Evolutionary conservation across 352 stramenopile genomes (phyloP), one percentile per base, ranked within the genome.

Genomic region (Phytophthora hibernalis): DNA sequence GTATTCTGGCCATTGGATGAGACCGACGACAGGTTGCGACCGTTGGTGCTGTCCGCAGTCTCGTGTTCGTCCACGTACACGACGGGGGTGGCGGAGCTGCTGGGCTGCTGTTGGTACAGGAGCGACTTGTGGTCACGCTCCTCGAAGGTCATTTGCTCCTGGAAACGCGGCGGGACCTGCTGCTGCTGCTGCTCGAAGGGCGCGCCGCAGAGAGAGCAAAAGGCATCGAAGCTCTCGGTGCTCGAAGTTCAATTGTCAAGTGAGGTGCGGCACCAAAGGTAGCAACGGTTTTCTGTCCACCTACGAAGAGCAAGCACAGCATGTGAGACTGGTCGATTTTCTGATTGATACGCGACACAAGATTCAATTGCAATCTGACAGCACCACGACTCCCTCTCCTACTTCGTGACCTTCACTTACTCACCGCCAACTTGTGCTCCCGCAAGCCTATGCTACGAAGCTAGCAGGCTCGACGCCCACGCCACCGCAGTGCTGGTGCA

Each of bases 401-500:
- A 40, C 15, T 12, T 40, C 38, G 10, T 45, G 8, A 47, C 26
- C 26, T 38, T 47, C 59, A 70, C 22, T 56, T 56, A 51, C 48
- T 35, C 50, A 58, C 59, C 28, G 43, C 45, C 49, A 43, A 49
- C 30, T 48, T 35, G 21, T 21, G 20, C n/a, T n/a, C n/a, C n/a
- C n/a, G n/a, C n/a, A n/a, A n/a, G n/a, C 20, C 30, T 91, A 95
- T 59, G 81, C 84, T 24, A 92, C 83, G 72, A 93, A 95, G 57
- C 70, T 74, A 40, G 75, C 76, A 21, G 88, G 85, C 49, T 83
- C 83, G 10, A 70, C 61, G 21, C 85, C 90, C 21, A 91, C 76
- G 45, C 90, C 87, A 35, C 82, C 89, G 12, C 86, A 89, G 59
- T 89, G 80, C 52, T 96, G 66, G 70, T 92, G 80, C 49, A 93